A percentile compares a stretch with the other conserved stretches of the same genome.
phyloP scores from a whole-genome alignment of 768 basidiomycete species.

The Pisolithus marmoratus region DNA sequence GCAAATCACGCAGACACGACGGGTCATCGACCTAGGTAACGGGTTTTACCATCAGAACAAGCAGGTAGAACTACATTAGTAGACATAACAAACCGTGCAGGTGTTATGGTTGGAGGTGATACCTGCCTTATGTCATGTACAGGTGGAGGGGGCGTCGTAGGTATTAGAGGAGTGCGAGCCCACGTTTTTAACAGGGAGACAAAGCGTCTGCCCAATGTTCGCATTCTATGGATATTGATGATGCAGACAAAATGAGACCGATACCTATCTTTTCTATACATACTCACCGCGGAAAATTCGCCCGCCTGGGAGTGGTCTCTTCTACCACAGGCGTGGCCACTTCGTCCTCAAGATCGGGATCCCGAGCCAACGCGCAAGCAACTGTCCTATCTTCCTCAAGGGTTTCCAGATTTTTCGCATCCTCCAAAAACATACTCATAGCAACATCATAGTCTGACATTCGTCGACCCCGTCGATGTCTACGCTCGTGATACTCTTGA shows the following conservation, averaged over 20 bases:
- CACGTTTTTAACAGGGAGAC: conserved; percentile 5
- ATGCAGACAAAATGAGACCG: background rate
- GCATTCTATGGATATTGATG: background rate
- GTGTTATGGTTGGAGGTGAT: background rate
- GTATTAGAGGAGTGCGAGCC: background rate
- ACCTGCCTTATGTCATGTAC: background rate
- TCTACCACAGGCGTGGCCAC: background rate
- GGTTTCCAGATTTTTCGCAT: conserved; percentile 13
- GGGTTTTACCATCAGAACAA: background rate
- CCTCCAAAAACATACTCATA: conserved; percentile 19
- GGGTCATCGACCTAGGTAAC: conserved; percentile 10
- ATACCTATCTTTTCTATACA: background rate
- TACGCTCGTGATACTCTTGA: conserved; percentile 4
- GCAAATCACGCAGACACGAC: conserved; percentile 31
- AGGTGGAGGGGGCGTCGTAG: background rate
- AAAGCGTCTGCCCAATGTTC: conserved; percentile 16
- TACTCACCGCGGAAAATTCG: conserved; percentile 10
- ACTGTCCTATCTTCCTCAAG: conserved; percentile 17
- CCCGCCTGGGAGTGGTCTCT: background rate
- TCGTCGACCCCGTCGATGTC: conserved; percentile 1
- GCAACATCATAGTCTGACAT: conserved; percentile 22
- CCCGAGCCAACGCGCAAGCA: conserved; percentile 14
- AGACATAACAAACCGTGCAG: conserved; percentile 7
- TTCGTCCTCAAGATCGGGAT: conserved; percentile 2
- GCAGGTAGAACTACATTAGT: background rate